A percentile compares a stretch with the other conserved stretches of the same genome.
Conservation (phyloP, 441 rosid genomes). For the Adansonia gregorii region DNA sequence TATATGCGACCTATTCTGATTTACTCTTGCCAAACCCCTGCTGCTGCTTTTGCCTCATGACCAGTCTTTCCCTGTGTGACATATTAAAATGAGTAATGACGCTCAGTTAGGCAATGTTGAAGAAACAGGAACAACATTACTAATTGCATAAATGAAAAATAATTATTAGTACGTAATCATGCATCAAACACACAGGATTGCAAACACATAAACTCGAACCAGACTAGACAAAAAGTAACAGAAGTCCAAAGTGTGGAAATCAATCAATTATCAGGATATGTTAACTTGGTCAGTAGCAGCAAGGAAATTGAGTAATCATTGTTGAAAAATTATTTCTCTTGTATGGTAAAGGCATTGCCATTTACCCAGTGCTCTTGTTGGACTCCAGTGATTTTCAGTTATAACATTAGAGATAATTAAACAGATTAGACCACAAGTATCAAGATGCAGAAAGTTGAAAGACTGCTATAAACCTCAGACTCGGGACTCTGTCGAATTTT, state of each 20-base stretch:
- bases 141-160: conserved; percentile 6
- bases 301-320: conserved; percentile 10
- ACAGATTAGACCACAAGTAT: conserved; percentile 7
- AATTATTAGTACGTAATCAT: not conserved
- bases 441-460: conserved; percentile 11
- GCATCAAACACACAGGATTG: not conserved
- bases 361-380: not conserved
- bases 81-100: conserved; percentile 16
- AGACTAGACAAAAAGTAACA: not conserved
- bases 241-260: not conserved
- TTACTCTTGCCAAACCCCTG: conserved; percentile 48
- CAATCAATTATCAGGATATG: not conserved
- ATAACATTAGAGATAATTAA: conserved; percentile 10
- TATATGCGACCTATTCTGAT: conserved; percentile 24
- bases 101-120: not conserved
- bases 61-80: conserved; percentile 57
- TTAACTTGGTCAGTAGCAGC: not conserved
- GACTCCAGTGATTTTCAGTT: conserved; percentile 9
- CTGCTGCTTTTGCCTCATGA: conserved; percentile 59
- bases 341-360: conserved; percentile 1
- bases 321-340: conserved; percentile 29
- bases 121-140: conserved; percentile 12
- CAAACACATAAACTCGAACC: not conserved
- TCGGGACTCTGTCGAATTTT: conserved; percentile 58
- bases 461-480: conserved; percentile 53